Evolutionary conservation across 257 asterid species (phyloP).

Genomic region (Thymus quinquecostatus): DNA sequence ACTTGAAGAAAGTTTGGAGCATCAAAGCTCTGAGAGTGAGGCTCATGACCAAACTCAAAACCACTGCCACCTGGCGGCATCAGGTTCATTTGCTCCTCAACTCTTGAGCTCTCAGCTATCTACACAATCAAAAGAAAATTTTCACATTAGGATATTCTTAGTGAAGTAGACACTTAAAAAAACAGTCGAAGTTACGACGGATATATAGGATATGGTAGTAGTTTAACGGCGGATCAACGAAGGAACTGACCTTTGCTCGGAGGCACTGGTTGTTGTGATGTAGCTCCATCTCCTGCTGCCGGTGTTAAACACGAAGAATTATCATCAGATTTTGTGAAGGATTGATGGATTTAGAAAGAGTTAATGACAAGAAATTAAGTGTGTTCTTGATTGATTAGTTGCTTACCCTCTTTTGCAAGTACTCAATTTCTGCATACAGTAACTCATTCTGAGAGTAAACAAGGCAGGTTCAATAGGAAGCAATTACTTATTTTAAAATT

Average conservation of each 20-base stretch:
- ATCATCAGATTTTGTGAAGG: constrained; percentile 25
- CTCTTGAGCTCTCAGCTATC: constrained; percentile 89
- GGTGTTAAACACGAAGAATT: constrained; percentile 15
- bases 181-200: too few species aligned
- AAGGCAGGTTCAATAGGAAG: constrained; percentile 5
- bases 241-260: constrained; percentile 66
- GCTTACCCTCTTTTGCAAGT: constrained; percentile 93
- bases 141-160: too few species aligned
- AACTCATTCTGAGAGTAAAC: constrained; percentile 69
- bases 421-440: constrained; percentile 86
- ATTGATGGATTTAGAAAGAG: too few species aligned
- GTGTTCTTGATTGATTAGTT: background rate
- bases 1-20: constrained; percentile 78
- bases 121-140: constrained; percentile 9
- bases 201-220: too few species aligned
- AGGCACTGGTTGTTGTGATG: constrained; percentile 88
- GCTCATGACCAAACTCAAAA: constrained; percentile 47
- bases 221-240: too few species aligned
- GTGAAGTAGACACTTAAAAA: too few species aligned
- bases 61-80: constrained; percentile 81
- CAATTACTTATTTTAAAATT: background rate
- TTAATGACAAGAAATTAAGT: too few species aligned
- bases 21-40: constrained; percentile 58
- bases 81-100: constrained; percentile 69
- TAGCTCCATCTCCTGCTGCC: constrained; percentile 87